Evolutionary conservation across 2,329 filamentous ascomycete genomes (phyloP), one percentile per base, ranked within the genome.

Genomic region (Diaporthe sp.): DNA sequence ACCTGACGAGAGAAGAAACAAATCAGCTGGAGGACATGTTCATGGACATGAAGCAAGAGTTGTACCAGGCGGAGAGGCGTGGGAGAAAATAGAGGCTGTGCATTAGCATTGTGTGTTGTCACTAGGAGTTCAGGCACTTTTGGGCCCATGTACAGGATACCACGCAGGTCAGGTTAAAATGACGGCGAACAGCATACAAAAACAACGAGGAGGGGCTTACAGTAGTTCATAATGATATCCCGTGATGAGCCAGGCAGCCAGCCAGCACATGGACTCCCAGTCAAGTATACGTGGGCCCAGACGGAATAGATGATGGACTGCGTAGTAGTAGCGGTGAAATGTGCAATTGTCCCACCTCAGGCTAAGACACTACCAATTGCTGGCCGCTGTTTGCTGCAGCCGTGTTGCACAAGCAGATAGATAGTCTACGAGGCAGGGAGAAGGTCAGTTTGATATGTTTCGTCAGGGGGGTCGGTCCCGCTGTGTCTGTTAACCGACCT

Each of bases 1-100:
- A 89, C 22, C 84, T 97, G 57, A 91, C 91, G 22, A 88, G 90
- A 15, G 87, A 90, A 15, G 92, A 94, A 76, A 90, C 95, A 72
- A 89, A 92, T 75, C 88, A 93, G 81, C 88, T 97, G 78, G 94
- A 97, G 80, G 93, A 96, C 81, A 85, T 95, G 79, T 88, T 97
- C 81, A 94, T 96, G 86, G 93, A 96, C 82, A 91, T 96, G 78
- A 93, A 94, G 82, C 88, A 90, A 77, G 92, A 94, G 82, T 88
- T 96, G 70, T 94, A 94, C 82, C 91, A 92, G 74, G 94, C 94
- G 22, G 92, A 92, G 79, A 87, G 87, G 79, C 88, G 93, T 77
- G 88, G 90, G 51, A 83, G 88, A 75, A 77, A 85, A 68, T 79
- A 77, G 55, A 17, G 19, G 22, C 17, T 34, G 19, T 42, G 31